phyloP scores from a whole-genome alignment of 1,284 basidiomycete genomes.

The Anthracocystis setariae region DNA sequence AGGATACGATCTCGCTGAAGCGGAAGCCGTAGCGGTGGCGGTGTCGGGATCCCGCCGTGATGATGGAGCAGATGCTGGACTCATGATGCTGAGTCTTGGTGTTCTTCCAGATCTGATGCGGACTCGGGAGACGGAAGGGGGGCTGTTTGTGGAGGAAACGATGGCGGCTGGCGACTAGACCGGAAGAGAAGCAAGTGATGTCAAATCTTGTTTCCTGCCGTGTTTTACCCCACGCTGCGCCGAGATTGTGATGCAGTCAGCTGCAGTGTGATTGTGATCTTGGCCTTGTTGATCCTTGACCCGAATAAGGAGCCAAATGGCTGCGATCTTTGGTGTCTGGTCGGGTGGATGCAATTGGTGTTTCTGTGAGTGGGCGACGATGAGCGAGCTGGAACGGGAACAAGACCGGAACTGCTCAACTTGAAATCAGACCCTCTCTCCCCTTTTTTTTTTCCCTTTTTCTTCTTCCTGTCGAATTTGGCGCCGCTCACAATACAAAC shows the following conservation, averaged over 20 bases:
- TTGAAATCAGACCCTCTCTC: background rate
- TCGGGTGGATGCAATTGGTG: background rate
- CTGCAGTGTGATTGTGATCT: background rate
- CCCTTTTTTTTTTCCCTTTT: constrained; percentile 2
- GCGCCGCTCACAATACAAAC: background rate
- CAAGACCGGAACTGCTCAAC: constrained; percentile 21
- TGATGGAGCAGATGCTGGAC: constrained; percentile 17
- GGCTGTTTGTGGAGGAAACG: constrained; percentile 7
- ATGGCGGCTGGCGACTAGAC: constrained; percentile 30
- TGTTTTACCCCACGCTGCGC: background rate
- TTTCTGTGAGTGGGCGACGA: constrained; percentile 3
- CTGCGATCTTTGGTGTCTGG: background rate
- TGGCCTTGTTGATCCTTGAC: background rate
- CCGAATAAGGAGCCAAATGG: no score
- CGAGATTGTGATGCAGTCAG: background rate
- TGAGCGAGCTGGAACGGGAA: constrained; percentile 21
- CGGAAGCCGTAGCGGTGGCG: background rate
- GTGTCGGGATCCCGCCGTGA: constrained; percentile 16
- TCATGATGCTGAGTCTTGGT: constrained; percentile 7
- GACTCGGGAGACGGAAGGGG: constrained; percentile 17
- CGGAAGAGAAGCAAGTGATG: constrained; percentile 8
- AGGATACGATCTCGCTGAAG: background rate
- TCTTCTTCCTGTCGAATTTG: background rate
- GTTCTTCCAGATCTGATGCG: constrained; percentile 8
- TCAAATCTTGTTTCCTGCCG: background rate